Base-by-base conservation (phyloP, 2,329 filamentous ascomycete species). In the Rhytidhysteron rufulum region DNA sequence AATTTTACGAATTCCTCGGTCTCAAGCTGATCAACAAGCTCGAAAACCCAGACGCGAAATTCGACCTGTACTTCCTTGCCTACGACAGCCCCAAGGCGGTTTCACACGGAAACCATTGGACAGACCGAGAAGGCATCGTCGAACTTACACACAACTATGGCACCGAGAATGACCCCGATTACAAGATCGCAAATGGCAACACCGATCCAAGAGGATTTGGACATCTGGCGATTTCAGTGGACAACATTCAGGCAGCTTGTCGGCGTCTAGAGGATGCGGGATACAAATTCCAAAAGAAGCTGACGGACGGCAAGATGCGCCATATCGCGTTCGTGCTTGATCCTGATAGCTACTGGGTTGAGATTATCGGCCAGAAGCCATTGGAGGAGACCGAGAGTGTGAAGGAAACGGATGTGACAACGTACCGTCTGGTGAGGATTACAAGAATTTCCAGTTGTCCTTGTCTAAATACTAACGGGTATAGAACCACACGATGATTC, bases 241-340 rank as follows among this genome's bases (percentile, higher is more conserved):
- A 77, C 55, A 75, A 77, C 45, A 84, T 96, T 48, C 86, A 95
- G 70, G 88, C 85, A 3, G 90, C 91, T 2, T 97, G 93, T 73
- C 74, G 89, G 72, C 79, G 90, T 42, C 78, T 98, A 45, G 88
- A 95, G 65, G 86, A 91, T 60, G 89, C 86, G 5, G 90, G 90
- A 0, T 95, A 95, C 70, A 79, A 78, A 48, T 98, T 97, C 70
- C 88, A 97, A 75, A 97, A 97, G 80, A 94, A 88, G 70, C 73
- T 97, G 42, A 81, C 81, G 0, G 91, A 97, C 51, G 93, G 93
- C 2, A 78, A 84, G 42, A 67, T 67, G 63, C 58, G 56, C 34
- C 70, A 86, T 58, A 95, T 97, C 57, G 93, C 91, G 1, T 97
- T 97, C 62, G 90, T 77, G 2, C 78, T 95, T 40, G 89, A 95